phyloP scores from a whole-genome alignment of 2,329 filamentous ascomycete genomes.

The Pseudopithomyces maydicus region DNA sequence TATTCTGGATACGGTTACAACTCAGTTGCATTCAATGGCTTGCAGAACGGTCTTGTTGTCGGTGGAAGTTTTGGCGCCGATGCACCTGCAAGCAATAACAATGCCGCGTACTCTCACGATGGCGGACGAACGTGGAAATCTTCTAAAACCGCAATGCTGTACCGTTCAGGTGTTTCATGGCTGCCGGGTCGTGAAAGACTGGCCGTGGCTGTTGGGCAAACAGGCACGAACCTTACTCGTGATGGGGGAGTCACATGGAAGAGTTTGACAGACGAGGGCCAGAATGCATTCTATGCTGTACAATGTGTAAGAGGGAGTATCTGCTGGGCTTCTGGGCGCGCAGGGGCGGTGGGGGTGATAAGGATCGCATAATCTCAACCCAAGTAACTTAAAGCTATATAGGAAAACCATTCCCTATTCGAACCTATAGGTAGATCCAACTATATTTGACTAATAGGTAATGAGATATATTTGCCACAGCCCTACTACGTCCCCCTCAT shows the following conservation, averaged over 20 bases:
- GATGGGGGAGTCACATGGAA: not conserved
- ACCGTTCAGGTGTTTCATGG: slow-evolving; percentile 1
- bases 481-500: not conserved
- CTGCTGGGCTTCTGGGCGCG: slow-evolving; percentile 2
- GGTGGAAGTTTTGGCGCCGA: not conserved
- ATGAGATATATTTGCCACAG: not conserved
- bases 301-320: not conserved
- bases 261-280: not conserved
- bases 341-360: not conserved
- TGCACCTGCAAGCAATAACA: not conserved
- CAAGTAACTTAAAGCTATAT: not conserved
- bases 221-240: not conserved
- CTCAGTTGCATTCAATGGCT: not conserved
- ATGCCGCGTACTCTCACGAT: not conserved
- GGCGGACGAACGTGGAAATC: not conserved
- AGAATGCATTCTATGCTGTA: not conserved
- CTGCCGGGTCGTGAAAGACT: not conserved
- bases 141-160: not conserved
- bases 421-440: too few relatives aligned
- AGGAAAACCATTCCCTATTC: too few relatives aligned
- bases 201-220: slow-evolving; percentile 2
- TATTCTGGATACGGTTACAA: slow-evolving; percentile 1
- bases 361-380: not conserved
- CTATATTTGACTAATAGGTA: not conserved
- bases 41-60: not conserved